Evolutionary conservation across 2,329 filamentous ascomycete species (phyloP).

Genomic region (Gnomoniopsis sp.): DNA sequence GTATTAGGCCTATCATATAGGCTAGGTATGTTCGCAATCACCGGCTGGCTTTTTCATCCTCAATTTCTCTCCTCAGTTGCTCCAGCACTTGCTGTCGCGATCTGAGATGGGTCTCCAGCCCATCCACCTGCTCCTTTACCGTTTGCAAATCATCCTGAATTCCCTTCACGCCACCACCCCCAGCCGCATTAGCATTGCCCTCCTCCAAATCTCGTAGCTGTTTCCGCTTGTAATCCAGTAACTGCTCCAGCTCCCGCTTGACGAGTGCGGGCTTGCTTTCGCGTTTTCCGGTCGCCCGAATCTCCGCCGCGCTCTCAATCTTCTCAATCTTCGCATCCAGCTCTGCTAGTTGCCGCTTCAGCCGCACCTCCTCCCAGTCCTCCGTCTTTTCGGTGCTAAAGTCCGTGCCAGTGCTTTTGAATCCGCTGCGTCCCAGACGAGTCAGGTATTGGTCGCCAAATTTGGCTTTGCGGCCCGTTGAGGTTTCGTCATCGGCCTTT

Average conservation of each 20-base stretch:
- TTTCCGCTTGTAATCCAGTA: slow-evolving; percentile 90
- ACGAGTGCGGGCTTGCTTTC: slow-evolving; percentile 85
- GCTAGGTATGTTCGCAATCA: slow-evolving; percentile 22
- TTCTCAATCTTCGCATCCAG: slow-evolving; percentile 83
- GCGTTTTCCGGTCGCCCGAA: slow-evolving; percentile 60
- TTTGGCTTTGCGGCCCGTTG: slow-evolving; percentile 88
- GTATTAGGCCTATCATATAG: neutral
- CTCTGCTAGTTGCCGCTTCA: slow-evolving; percentile 89
- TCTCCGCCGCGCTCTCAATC: slow-evolving; percentile 71
- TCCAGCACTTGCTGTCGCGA: slow-evolving; percentile 72
- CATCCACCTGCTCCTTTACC: slow-evolving; percentile 92
- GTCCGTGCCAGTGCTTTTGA: slow-evolving; percentile 83
- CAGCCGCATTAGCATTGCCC: slow-evolving; percentile 65
- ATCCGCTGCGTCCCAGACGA: slow-evolving; percentile 78
- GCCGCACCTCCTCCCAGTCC: slow-evolving; percentile 95
- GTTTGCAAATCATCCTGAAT: slow-evolving; percentile 83
- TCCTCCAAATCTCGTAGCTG: slow-evolving; percentile 73
- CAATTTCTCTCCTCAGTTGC: slow-evolving; percentile 76
- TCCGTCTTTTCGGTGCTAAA: slow-evolving; percentile 82
- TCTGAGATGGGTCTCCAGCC: slow-evolving; percentile 77
- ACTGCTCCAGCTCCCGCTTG: slow-evolving; percentile 88
- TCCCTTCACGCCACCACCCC: slow-evolving; percentile 70
- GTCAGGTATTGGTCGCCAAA: slow-evolving; percentile 97
- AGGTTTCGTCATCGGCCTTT: slow-evolving; percentile 73
- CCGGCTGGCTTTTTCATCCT: slow-evolving; percentile 71